phyloP scores from a whole-genome alignment of 768 basidiomycete genomes.

The Floccularia luteovirens region DNA sequence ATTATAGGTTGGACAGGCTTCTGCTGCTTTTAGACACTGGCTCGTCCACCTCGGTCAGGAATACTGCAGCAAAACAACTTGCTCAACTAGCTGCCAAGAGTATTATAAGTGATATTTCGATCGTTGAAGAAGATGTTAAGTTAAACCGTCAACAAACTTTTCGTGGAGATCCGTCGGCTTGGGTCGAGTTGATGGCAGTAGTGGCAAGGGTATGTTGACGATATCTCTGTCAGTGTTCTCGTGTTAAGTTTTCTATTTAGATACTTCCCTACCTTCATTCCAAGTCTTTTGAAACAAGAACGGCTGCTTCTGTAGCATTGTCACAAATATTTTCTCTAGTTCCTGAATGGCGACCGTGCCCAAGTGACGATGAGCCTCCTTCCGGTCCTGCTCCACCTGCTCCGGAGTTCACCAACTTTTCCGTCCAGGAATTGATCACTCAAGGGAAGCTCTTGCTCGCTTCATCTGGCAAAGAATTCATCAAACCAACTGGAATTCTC shows the following conservation, averaged over 20 bases:
- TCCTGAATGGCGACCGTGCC: constrained; percentile 63
- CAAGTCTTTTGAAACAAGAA: constrained; percentile 87
- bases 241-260: constrained; percentile 28
- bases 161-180: constrained; percentile 63
- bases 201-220: constrained; percentile 61
- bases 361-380: constrained; percentile 12
- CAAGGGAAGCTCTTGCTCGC: constrained; percentile 77
- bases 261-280: constrained; percentile 89
- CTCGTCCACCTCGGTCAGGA: constrained; percentile 81
- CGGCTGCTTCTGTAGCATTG: constrained; percentile 82
- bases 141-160: constrained; percentile 49
- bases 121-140: constrained; percentile 70
- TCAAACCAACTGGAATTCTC: constrained; percentile 63
- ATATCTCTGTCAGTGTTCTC: neutral
- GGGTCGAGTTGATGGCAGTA: constrained; percentile 87
- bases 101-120: constrained; percentile 74
- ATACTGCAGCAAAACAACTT: constrained; percentile 95
- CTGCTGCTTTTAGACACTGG: constrained; percentile 93
- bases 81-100: constrained; percentile 86
- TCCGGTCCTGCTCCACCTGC: constrained; percentile 14
- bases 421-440: constrained; percentile 68
- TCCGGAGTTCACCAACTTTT: constrained; percentile 69
- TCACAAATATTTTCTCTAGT: constrained; percentile 82
- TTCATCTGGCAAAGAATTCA: constrained; percentile 91
- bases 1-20: constrained; percentile 86